Conservation (phyloP, 306 rosid genomes). For the Lablab purpureus region DNA sequence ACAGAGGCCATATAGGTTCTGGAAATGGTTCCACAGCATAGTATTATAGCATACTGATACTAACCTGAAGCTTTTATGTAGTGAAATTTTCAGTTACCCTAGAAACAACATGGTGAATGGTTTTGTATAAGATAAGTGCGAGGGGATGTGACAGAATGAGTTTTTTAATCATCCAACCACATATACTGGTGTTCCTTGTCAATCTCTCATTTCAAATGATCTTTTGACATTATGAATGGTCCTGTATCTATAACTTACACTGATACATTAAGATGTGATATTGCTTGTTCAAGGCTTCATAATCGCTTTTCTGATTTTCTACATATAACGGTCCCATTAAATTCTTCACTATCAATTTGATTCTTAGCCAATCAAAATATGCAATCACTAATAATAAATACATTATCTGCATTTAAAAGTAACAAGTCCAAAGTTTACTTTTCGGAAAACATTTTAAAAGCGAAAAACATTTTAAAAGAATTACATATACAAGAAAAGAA, state of each 20-base stretch:
- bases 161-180: neutral
- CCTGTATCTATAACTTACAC: neutral
- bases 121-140: neutral
- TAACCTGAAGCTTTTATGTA: neutral
- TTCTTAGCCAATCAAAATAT: neutral
- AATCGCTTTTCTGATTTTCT: neutral
- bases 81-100: constrained; percentile 13
- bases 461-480: too few species aligned
- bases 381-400: too few species aligned
- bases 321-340: neutral
- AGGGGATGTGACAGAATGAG: constrained; percentile 38
- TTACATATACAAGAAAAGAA: too few species aligned
- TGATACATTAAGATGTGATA: neutral
- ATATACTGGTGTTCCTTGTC: constrained; percentile 11
- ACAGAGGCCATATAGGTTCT: constrained; percentile 52
- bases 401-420: too few species aligned
- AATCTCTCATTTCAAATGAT: neutral
- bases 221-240: neutral
- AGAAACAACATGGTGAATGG: constrained; percentile 1
- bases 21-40: neutral
- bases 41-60: neutral
- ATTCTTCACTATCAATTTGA: neutral
- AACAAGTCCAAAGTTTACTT: too few species aligned
- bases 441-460: too few species aligned
- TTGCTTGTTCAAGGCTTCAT: constrained; percentile 7